Conservation (phyloP, 208 protist genomes). For the Acanthamoeba sp. region DNA sequence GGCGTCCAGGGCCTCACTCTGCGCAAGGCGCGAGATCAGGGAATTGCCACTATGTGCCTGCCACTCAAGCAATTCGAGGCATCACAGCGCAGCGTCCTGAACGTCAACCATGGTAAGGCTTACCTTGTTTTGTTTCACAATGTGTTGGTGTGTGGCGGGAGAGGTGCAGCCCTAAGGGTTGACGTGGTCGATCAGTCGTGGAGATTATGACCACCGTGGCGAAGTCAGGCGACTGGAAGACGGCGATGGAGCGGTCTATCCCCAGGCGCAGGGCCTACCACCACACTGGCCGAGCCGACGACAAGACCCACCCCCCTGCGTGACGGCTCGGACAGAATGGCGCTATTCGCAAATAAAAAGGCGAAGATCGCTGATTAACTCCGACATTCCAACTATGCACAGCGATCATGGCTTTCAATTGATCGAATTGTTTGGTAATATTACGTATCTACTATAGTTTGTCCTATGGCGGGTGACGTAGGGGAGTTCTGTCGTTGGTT, state of each 20-base stretch:
- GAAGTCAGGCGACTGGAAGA: slow-evolving; percentile 66
- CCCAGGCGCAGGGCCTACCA: slow-evolving; percentile 63
- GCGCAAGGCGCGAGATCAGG: slow-evolving; percentile 42
- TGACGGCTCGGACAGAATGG: no score
- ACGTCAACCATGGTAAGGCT: slow-evolving; percentile 56
- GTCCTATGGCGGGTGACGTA: background rate
- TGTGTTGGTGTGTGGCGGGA: no score
- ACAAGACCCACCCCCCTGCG: background rate
- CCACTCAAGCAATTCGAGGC: slow-evolving; percentile 21
- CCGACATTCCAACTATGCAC: no score
- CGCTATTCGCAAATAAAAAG: no score
- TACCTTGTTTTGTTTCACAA: no score
- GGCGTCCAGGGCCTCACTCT: slow-evolving; percentile 14
- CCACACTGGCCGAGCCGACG: background rate
- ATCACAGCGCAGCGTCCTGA: slow-evolving; percentile 8
- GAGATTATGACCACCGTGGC: slow-evolving; percentile 60
- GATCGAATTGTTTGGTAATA: background rate
- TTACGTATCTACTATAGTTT: background rate
- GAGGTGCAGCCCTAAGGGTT: no score
- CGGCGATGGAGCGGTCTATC: slow-evolving; percentile 7
- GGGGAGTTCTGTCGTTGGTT: no score
- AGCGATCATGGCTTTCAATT: no score
- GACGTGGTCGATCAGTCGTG: slow-evolving; percentile 4
- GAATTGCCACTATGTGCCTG: slow-evolving; percentile 44
- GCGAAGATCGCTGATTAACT: no score